Base-by-base conservation (phyloP, 495 filamentous ascomycete genomes). In the Xylaria venustula region DNA sequence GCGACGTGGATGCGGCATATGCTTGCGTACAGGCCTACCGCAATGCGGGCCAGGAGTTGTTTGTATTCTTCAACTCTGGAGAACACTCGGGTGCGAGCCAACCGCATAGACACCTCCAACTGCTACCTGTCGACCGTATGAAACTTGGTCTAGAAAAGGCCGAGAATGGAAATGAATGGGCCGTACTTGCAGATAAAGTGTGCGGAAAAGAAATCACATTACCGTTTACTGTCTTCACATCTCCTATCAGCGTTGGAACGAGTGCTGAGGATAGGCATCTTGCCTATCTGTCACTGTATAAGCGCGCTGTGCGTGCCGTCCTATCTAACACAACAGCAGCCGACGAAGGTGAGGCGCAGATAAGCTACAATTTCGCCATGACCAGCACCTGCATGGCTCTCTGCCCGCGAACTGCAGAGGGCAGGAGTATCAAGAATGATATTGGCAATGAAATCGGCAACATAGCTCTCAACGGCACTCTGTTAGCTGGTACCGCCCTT, bases 41-140 rank as follows among this genome's bases (percentile, higher is more conserved):
- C 23, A 25, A 19, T 5, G 63, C 34, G 1, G 61, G 55, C 40
- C 64, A 72, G 7, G 68, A 79, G 40, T 73, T 95, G 1, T 93
- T 87, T 66, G 89, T 86, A 12, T 95, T 94, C 73, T 95, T 92
- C 79, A 95, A 95, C 66, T 90, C 87, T 26, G 91, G 91, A 9
- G 73, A 81, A 1, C 79, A 88, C 50, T 90, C 86, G n/a, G 91
- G 91, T 0, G 89, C 90, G 5, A 89, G 85, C 54, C 90, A 95
- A 72, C 83, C 88, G 1, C 91, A 93, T 72, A 75, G 91, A 17
- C 91, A 95, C 66, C 60, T 95, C 2, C 90, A 95, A 69, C 85
- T 95, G 32, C 74, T 93, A 2, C 88, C 89, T 0, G 81, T 92
- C 0, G 83, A 85, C 47, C 73, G 79, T 5, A 93, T 93, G 89